Conservation (phyloP, 768 basidiomycete genomes). For the Boletus coccyginus region DNA sequence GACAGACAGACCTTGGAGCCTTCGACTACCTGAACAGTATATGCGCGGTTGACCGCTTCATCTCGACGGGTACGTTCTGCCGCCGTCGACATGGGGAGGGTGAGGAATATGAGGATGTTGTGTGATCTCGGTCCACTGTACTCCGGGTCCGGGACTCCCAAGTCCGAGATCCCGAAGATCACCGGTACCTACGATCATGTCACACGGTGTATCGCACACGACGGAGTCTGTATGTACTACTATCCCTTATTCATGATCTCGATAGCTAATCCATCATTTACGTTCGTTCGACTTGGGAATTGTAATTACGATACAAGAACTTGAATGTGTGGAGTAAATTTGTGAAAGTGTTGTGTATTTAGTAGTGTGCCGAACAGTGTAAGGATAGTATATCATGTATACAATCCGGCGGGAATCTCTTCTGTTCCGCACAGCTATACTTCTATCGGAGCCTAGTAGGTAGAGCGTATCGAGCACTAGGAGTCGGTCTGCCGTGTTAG, state of each 20-base stretch:
- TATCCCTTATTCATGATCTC: too few species aligned
- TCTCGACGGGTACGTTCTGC: slow-evolving; percentile 39
- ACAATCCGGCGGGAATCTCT: background rate
- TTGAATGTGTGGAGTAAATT: too few species aligned
- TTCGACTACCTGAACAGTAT: slow-evolving; percentile 56
- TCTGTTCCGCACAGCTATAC: background rate
- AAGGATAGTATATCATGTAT: too few species aligned
- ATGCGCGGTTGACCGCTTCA: slow-evolving; percentile 57
- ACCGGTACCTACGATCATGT: background rate
- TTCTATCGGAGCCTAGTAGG: background rate
- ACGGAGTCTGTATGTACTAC: background rate
- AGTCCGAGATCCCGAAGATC: background rate
- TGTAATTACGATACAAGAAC: too few species aligned
- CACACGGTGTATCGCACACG: too few species aligned
- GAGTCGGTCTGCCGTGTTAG: background rate
- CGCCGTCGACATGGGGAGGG: slow-evolving; percentile 23
- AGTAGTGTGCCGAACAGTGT: too few species aligned
- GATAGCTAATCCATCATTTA: too few species aligned
- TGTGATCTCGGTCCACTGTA: background rate
- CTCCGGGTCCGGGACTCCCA: too few species aligned
- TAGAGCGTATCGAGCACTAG: background rate
- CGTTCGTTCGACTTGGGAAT: too few species aligned
- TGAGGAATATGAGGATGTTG: background rate
- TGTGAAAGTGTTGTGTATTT: too few species aligned
- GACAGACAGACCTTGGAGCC: slow-evolving; percentile 48